Evolutionary conservation across 768 basidiomycete species (phyloP), one percentile per base, ranked within the genome.

Genomic region (Termitomyces titanicus): DNA sequence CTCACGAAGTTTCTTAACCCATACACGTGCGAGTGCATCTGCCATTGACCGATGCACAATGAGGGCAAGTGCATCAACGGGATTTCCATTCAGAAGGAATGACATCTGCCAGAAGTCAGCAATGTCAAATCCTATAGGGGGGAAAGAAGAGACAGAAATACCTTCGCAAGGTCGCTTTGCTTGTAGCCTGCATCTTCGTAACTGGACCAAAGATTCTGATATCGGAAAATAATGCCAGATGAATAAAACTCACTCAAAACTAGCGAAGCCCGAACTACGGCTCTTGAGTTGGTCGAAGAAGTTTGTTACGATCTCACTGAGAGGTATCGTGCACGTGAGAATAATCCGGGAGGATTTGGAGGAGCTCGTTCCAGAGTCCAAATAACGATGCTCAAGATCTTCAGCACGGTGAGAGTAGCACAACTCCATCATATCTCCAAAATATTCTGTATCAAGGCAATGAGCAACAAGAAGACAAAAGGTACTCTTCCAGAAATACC

Each of bases 271-370:
- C 11, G 89, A 94, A 65, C 89, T 92, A 50, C 93, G 82, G 64
- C 92, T 88, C 72, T 99, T 99, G 52, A 99, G 79, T 65, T 90
- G 85, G 68, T 95, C 91, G 68, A 97, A 98, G 69, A 99, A 98
- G 70, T 94, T 85, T 2, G 91, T 92, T 3, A 98, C 93, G 53
- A 98, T 91, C 70, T 96, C 93, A 64, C 87, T 88, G 59, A 98
- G 73, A 20, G 96, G 96, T n/a, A 98, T 66, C 2, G 76, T 80
- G 64, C 92, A 95, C 12, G 83, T 88, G 59, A 98, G 71, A 51
- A 96, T 89, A 37, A 90, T 81, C 24, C 93, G 84, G 8, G 87
- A 74, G 17, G 85, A 80, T 10, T 70, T 60, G 3, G 66, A 68
- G 15, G 75, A 74, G 9, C 17, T 48, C 24, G 25, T 49, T 34